Conservation (phyloP, 305 asterid genomes). For the Fraxinus paxiana region DNA sequence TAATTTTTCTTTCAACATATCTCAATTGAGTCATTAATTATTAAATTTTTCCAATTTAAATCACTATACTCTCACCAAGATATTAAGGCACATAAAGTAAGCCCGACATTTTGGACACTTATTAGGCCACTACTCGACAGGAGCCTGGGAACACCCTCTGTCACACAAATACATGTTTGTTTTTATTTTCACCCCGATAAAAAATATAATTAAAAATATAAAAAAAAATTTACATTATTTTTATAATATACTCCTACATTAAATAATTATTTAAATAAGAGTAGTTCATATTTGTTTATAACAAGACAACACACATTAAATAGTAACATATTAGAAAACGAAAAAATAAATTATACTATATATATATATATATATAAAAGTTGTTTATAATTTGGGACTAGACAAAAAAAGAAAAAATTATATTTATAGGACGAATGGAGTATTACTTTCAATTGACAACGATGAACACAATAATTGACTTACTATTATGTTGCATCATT, state of each 20-base stretch:
- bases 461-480: background rate
- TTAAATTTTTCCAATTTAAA: background rate
- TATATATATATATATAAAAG: background rate
- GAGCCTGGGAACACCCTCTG: background rate
- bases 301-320: background rate
- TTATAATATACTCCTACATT: too few relatives aligned
- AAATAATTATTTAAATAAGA: too few relatives aligned
- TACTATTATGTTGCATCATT: background rate
- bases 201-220: too few relatives aligned
- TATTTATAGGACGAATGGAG: background rate
- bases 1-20: background rate
- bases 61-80: background rate
- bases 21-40: background rate
- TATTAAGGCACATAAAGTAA: background rate
- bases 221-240: too few relatives aligned
- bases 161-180: background rate
- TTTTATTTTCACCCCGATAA: background rate
- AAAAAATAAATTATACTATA: background rate
- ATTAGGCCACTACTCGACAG: background rate
- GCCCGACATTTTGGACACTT: background rate
- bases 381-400: too few relatives aligned
- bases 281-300: too few relatives aligned
- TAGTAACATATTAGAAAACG: too few relatives aligned
- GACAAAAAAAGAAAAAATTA: too few relatives aligned
- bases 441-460: background rate